A percentile compares a stretch with the other conserved stretches of the same genome.
Conservation (phyloP, 495 filamentous ascomycete genomes). For the Talaromyces liani region DNA sequence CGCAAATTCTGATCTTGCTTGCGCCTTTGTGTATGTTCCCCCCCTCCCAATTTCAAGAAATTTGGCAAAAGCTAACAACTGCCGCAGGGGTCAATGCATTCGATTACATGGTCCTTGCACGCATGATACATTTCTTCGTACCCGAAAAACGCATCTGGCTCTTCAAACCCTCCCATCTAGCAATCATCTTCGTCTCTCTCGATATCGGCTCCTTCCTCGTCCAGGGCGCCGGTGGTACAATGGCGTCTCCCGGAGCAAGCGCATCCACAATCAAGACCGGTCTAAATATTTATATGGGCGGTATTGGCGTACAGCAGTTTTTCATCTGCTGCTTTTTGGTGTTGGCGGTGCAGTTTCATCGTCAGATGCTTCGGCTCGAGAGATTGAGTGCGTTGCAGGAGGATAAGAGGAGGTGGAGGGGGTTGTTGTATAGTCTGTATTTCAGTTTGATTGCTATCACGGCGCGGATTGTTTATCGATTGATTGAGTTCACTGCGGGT, state of each 20-base stretch:
- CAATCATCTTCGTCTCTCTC: conserved; percentile 53
- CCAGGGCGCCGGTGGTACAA: conserved; percentile 46
- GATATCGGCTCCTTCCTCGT: conserved; percentile 58
- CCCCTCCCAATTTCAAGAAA: background rate
- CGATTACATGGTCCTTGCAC: conserved; percentile 60
- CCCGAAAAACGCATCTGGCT: conserved; percentile 35
- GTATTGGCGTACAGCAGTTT: conserved; percentile 46
- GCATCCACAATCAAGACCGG: conserved; percentile 21
- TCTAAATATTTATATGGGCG: conserved; percentile 49
- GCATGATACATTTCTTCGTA: conserved; percentile 55
- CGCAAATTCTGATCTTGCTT: conserved; percentile 14
- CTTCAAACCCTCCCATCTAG: conserved; percentile 43
- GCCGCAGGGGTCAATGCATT: conserved; percentile 59
- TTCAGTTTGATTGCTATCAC: conserved; percentile 39
- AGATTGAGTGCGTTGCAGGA: conserved; percentile 15
- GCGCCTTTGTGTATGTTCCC: conserved; percentile 18
- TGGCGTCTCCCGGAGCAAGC: conserved; percentile 23
- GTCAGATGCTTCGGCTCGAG: conserved; percentile 27
- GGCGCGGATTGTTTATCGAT: conserved; percentile 47
- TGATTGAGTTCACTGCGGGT: conserved; percentile 45
- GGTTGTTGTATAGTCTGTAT: conserved; percentile 45
- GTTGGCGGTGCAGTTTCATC: conserved; percentile 42
- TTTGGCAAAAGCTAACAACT: background rate
- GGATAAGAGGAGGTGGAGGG: conserved; percentile 25
- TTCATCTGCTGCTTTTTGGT: conserved; percentile 46